Conservation (phyloP, 202 grass and related monocot genomes). For the Tripidium arundinaceum region DNA sequence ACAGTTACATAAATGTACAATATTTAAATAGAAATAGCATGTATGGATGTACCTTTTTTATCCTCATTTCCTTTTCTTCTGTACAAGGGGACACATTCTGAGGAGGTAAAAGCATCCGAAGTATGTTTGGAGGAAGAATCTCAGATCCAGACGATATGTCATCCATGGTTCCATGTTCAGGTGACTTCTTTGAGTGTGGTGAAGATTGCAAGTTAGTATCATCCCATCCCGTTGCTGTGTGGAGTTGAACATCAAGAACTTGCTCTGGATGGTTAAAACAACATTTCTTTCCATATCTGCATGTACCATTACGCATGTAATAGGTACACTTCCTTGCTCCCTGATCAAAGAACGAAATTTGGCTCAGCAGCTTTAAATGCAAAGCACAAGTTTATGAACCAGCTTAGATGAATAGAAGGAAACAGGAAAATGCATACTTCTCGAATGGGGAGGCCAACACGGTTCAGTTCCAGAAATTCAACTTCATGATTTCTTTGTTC, state of each 20-base stretch:
- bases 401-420: constrained; percentile 22
- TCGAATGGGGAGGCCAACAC: constrained; percentile 36
- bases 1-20: neutral
- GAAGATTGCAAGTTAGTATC: constrained; percentile 30
- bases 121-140: constrained; percentile 40
- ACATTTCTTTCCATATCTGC: constrained; percentile 45
- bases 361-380: neutral
- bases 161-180: constrained; percentile 14
- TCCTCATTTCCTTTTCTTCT: constrained; percentile 33
- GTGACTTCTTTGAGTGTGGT: constrained; percentile 1
- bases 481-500: constrained; percentile 28
- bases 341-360: constrained; percentile 21
- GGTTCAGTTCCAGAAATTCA: constrained; percentile 45
- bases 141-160: constrained; percentile 8
- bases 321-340: constrained; percentile 41
- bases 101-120: constrained; percentile 53
- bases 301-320: constrained; percentile 44
- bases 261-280: constrained; percentile 46
- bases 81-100: constrained; percentile 16
- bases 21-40: neutral
- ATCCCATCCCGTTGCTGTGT: constrained; percentile 36
- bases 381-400: neutral
- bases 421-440: constrained; percentile 28
- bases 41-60: constrained; percentile 32
- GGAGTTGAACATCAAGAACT: constrained; percentile 37